Conservation (phyloP, 2,329 filamentous ascomycete genomes). For the Lizonia empirigonia region DNA sequence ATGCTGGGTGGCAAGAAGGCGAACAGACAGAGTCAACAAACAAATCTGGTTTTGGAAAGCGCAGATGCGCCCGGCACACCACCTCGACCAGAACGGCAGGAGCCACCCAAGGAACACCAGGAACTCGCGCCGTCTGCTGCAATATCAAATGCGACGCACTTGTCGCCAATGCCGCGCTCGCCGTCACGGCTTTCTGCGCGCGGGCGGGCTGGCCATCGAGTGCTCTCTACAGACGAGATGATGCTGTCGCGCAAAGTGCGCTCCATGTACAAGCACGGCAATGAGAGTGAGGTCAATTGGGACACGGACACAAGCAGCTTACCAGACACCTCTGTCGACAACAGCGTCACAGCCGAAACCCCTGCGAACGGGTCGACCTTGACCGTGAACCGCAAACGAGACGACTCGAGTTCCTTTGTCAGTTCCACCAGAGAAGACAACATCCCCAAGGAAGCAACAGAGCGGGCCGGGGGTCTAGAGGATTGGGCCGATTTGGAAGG, state of each 20-base stretch:
- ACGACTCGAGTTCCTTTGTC: conserved; percentile 36
- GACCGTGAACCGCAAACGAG: conserved; percentile 31
- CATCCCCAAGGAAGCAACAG: conserved; percentile 58
- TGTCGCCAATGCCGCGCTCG: conserved; percentile 43
- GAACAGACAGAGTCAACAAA: conserved; percentile 43
- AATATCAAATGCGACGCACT: conserved; percentile 29
- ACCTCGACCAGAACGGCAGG: conserved; percentile 13
- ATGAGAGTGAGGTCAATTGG: conserved; percentile 60
- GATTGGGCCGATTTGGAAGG: conserved; percentile 67
- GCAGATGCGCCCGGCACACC: conserved; percentile 18
- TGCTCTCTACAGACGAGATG: conserved; percentile 68
- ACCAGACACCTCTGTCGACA: conserved; percentile 23
- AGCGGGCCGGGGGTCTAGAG: conserved; percentile 67
- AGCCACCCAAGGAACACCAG: conserved; percentile 22
- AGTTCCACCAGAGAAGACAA: conserved; percentile 35
- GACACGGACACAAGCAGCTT: conserved; percentile 30
- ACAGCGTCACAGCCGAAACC: conserved; percentile 29
- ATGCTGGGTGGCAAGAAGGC: conserved; percentile 60
- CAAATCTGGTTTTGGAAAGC: conserved; percentile 31
- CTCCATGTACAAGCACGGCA: conserved; percentile 67
- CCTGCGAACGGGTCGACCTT: conserved; percentile 37
- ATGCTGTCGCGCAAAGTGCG: conserved; percentile 66
- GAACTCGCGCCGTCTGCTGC: conserved; percentile 34
- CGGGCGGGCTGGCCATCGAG: conserved; percentile 50
- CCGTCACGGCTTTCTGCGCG: conserved; percentile 45